Conservation (phyloP, 129 eudicot genomes). For the Pulicaria dysenterica region DNA sequence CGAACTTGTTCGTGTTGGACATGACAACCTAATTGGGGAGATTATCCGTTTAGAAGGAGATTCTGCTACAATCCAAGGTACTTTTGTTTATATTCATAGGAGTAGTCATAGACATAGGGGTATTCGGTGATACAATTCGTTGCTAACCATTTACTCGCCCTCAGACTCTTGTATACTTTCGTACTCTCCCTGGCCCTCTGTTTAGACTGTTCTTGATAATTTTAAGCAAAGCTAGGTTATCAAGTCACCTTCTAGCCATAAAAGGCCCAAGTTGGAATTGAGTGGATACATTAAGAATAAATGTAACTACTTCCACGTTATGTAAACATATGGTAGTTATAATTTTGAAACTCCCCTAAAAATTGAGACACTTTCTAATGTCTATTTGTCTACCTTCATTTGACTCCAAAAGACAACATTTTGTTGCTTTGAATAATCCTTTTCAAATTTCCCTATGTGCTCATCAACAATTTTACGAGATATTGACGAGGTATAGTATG, state of each 20-base stretch:
- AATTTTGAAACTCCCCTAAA: not conserved
- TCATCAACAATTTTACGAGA: not conserved
- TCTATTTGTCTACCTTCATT: not conserved
- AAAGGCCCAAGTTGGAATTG: not conserved
- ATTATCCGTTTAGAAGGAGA: slow-evolving; percentile 94
- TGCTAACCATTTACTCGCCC: too few relatives aligned
- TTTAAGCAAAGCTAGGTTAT: too few relatives aligned
- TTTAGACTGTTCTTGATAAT: too few relatives aligned
- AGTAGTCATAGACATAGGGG: too few relatives aligned
- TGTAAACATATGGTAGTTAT: not conserved
- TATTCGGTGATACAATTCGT: too few relatives aligned
- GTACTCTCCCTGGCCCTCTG: too few relatives aligned
- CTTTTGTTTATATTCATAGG: slow-evolving; percentile 6
- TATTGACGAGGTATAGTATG: not conserved
- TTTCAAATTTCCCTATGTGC: not conserved
- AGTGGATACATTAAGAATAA: not conserved
- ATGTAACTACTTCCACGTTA: not conserved
- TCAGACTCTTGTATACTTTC: too few relatives aligned
- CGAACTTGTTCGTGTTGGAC: slow-evolving; percentile 97
- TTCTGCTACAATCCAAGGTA: slow-evolving; percentile 99
- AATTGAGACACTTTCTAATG: not conserved
- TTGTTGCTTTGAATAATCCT: not conserved
- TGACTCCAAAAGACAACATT: not conserved
- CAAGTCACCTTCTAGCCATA: not conserved
- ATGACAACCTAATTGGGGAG: slow-evolving; percentile 95